phyloP scores from a whole-genome alignment of 2,329 filamentous ascomycete genomes.

The Scorias spongiosa region DNA sequence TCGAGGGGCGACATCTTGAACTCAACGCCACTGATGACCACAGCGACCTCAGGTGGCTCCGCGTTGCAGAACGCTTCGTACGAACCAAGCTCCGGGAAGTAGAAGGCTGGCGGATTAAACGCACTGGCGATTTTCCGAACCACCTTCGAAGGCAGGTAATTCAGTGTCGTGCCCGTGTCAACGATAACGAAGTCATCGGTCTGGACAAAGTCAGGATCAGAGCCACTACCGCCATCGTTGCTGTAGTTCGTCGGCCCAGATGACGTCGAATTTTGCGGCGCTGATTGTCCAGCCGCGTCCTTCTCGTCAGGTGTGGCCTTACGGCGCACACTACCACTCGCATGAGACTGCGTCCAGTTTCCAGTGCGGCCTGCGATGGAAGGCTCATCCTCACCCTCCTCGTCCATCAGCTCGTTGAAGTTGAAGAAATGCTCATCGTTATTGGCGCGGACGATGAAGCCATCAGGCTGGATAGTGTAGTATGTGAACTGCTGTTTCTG shows the following conservation, averaged over 20 bases:
- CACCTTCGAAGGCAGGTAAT: conserved; percentile 22
- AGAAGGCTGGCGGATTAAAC: conserved; percentile 26
- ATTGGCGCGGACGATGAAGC: conserved; percentile 10
- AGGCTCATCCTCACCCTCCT: background rate
- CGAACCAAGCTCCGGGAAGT: conserved; percentile 11
- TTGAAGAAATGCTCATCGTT: background rate
- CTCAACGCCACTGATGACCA: conserved; percentile 22
- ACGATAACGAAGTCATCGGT: conserved; percentile 23
- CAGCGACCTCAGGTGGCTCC: conserved; percentile 20
- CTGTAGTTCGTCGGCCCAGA: background rate
- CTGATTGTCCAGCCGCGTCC: background rate
- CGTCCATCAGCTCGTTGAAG: background rate
- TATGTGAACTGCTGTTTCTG: conserved; percentile 10
- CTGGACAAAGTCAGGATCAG: background rate
- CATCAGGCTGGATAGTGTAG: conserved; percentile 18
- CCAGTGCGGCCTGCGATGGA: background rate
- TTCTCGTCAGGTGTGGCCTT: background rate
- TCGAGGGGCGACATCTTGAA: conserved; percentile 20
- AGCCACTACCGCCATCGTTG: background rate
- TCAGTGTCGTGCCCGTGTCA: conserved; percentile 25
- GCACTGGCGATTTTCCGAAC: conserved; percentile 22
- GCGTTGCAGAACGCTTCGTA: conserved; percentile 27
- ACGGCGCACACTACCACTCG: background rate
- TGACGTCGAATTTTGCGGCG: conserved; percentile 16
- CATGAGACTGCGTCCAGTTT: background rate